Conservation (phyloP, 129 eudicot genomes). For the Helianthus tuberosus region DNA sequence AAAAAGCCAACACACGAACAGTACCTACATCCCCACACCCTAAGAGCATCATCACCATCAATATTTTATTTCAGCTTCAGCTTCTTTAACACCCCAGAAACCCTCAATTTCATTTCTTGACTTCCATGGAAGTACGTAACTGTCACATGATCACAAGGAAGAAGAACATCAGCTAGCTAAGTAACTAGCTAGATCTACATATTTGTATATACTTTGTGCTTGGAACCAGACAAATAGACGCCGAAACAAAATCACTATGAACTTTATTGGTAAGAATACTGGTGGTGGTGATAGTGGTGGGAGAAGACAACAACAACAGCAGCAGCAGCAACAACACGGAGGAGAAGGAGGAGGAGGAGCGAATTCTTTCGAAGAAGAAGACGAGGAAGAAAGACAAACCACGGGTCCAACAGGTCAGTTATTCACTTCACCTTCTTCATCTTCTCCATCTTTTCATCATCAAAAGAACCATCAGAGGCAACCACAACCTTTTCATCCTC, state of each 20-base stretch:
- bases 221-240: not conserved
- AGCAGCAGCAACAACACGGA: slow-evolving; percentile 4
- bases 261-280: slow-evolving; percentile 41
- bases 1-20: slow-evolving; percentile 51
- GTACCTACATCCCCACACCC: slow-evolving; percentile 42
- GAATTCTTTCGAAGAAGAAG: slow-evolving; percentile 27
- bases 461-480: slow-evolving; percentile 20
- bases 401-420: slow-evolving; percentile 3
- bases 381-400: slow-evolving; percentile 38
- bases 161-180: not conserved
- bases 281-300: slow-evolving; percentile 23
- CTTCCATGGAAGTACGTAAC: slow-evolving; percentile 5
- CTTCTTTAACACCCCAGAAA: slow-evolving; percentile 11
- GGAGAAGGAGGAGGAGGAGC: slow-evolving; percentile 5
- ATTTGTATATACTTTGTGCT: slow-evolving; percentile 4
- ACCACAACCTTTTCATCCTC: slow-evolving; percentile 20
- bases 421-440: slow-evolving; percentile 6
- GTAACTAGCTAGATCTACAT: slow-evolving; percentile 16
- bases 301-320: slow-evolving; percentile 23
- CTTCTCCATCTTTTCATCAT: slow-evolving; percentile 8
- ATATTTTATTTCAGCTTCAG: slow-evolving; percentile 21
- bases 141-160: not conserved
- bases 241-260: slow-evolving; percentile 35
- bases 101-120: slow-evolving; percentile 34
- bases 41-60: slow-evolving; percentile 29